Evolutionary conservation across 2,329 filamentous ascomycete species (phyloP), one percentile per base, ranked within the genome.

Genomic region (Zymoseptoria brevis): DNA sequence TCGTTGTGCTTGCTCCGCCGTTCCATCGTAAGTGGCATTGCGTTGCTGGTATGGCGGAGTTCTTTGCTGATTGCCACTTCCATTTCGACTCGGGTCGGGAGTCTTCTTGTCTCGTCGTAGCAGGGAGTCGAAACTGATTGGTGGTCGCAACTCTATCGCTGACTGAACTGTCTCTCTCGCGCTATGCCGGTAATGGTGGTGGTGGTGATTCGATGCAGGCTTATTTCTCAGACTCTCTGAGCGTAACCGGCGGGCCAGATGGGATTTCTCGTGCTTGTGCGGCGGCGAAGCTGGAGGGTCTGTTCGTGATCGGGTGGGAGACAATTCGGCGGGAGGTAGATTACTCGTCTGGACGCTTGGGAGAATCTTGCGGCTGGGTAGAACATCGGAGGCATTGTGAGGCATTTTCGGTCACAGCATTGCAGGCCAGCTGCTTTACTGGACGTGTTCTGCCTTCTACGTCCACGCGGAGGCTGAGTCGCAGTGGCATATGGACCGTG

Each of bases 81-180:
- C 67, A 56, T 63, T 55, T 16, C 66, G 56, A 50, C 68, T 68
- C 3, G 62, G 59, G 5, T 67, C 66, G 9, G 64, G 60, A 50
- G 54, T 66, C 52, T 69, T 69, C 58, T 68, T 69, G 50, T 72
- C 67, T 13, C 68, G 72, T 53, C 74, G 75, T 57, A 78, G 64
- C 19, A 78, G 63, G 30, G 64, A 72, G 30, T 76, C 76, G 62
- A 79, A 76, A 65, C 74, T 76, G 13, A 76, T 75, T 0, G 76
- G 76, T 4, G 75, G 73, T 58, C 75, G 73, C 48, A 77, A 69
- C 60, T 77, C 75, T 5, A 76, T 71, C 8, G 76, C 76, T 19
- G 75, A 77, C 60, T 78, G 75, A 29, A 77, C 74, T 1, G 72
- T 73, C 60, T 77, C 75, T 63, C 75, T 77, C 59, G 65, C 69